Evolutionary conservation across 2,329 filamentous ascomycete species (phyloP).

Genomic region (Pseudogymnoascus sp.): DNA sequence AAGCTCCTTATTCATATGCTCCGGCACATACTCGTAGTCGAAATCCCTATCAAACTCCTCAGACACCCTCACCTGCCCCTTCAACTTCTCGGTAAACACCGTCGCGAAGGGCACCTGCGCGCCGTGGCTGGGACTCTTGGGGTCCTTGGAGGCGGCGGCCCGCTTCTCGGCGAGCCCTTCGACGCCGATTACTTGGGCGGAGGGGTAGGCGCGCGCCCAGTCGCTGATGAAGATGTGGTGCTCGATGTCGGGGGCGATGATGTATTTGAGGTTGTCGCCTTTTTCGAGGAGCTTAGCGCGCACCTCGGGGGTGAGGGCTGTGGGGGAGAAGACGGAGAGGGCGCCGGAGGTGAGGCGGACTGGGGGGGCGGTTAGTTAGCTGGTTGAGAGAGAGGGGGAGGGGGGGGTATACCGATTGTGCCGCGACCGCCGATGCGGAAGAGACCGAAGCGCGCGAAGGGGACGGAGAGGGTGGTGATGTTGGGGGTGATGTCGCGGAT

Average conservation of each 20-base stretch:
- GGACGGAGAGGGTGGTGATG: constrained; percentile 69
- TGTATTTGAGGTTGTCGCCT: constrained; percentile 67
- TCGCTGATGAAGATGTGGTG: constrained; percentile 89
- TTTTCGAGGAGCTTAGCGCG: constrained; percentile 55
- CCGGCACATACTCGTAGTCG: constrained; percentile 72
- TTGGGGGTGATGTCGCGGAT: constrained; percentile 76
- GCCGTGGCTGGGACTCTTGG: constrained; percentile 41
- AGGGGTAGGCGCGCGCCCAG: constrained; percentile 73
- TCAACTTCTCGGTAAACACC: constrained; percentile 53
- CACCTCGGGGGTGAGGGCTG: constrained; percentile 70
- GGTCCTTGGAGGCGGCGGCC: constrained; percentile 37
- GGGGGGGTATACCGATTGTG: constrained; percentile 59
- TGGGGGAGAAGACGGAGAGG: constrained; percentile 86
- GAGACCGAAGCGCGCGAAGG: constrained; percentile 72
- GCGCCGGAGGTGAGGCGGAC: constrained; percentile 70
- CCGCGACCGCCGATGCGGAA: constrained; percentile 80
- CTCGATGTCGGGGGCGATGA: constrained; percentile 80
- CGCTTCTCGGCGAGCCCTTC: constrained; percentile 81
- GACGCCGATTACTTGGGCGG: constrained; percentile 71
- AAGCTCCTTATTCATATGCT: constrained; percentile 75
- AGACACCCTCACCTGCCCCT: constrained; percentile 46
- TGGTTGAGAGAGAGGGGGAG: neutral
- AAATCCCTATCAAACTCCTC: constrained; percentile 83
- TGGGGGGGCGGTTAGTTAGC: constrained; percentile 29
- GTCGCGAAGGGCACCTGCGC: constrained; percentile 47